phyloP scores from a whole-genome alignment of 129 eudicot genomes.

The Pulicaria dysenterica region DNA sequence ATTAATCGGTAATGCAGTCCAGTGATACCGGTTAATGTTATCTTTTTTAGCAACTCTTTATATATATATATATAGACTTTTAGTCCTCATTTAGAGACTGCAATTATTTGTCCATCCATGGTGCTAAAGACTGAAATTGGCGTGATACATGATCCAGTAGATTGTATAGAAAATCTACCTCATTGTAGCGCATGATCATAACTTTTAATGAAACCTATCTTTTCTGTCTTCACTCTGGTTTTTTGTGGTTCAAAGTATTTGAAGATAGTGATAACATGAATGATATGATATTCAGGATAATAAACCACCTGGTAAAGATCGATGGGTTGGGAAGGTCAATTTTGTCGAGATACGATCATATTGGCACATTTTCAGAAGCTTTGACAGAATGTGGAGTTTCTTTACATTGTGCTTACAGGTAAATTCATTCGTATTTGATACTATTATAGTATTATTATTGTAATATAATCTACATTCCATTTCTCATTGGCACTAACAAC shows the following conservation, averaged over 20 bases:
- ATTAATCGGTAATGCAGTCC: too few species aligned
- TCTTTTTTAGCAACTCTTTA: too few species aligned
- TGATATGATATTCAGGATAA: constrained; percentile 43
- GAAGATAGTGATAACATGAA: too few species aligned
- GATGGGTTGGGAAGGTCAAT: constrained; percentile 26
- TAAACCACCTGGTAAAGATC: constrained; percentile 48
- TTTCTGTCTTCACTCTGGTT: too few species aligned
- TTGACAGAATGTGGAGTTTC: constrained; percentile 30
- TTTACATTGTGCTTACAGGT: constrained; percentile 85
- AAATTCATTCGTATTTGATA: constrained; percentile 39
- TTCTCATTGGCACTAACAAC: constrained; percentile 5
- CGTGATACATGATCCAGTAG: too few species aligned
- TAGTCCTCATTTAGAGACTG: too few species aligned
- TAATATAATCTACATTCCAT: not conserved
- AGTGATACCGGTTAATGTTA: too few species aligned
- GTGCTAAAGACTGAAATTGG: too few species aligned
- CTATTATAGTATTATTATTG: constrained; percentile 47
- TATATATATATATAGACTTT: too few species aligned
- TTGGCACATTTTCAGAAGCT: constrained; percentile 85
- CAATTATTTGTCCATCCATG: too few species aligned
- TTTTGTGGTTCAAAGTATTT: too few species aligned
- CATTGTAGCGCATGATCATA: not conserved
- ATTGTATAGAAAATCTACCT: too few species aligned
- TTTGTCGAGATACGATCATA: constrained; percentile 81
- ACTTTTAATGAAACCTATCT: not conserved